Evolutionary conservation across 352 stramenopile species (phyloP), one percentile per base, ranked within the genome.

Genomic region (Globisporangium acanthophoron): DNA sequence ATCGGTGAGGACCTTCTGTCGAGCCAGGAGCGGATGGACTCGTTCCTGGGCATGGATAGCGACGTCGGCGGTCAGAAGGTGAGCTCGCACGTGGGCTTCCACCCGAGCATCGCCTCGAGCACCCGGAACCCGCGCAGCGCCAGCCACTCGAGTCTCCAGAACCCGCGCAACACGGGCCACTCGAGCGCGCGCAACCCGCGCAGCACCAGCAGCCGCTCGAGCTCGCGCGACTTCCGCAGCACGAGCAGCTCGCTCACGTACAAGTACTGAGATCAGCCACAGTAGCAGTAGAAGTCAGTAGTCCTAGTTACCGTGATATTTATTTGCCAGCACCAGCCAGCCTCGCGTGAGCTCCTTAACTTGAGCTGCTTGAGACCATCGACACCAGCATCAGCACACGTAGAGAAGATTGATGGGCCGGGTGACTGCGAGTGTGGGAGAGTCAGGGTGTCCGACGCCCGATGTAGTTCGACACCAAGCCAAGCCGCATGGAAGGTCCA

Each of bases 1-100:
- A 70, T 85, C 39, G 66, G 72, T 5, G 76, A 78, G 24, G 70
- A 79, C 33, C 57, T 84, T 44, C 66, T 59, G n/a, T 62, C 52
- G 13, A 54, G 48, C 15, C 29, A 64, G 29, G 55, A 65, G 21
- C 66, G 64, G 27, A 65, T 76, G 50, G 73, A 76, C 45, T 80
- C 72, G 54, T 80, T 80, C 53, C 46, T 80, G 15, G 72, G 72
- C 2, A 6, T 59, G 7, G 52, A 55, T 43, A 39, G 31, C 20
- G 46, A 21, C 29, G 9, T 15, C 35, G 18, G 20, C 3, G 40
- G 33, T 16, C 44, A 54, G 13, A 58, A 52, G 31, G 47, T 18
- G 15, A 54, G 40, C 5, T 8, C 46, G 29, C 49, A 40, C 20
- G 47, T 44, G 41, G 58, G 51, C 15, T 31, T 64, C 33, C 58